Base-by-base conservation (phyloP, 257 asterid species). In the Phtheirospermum japonicum region DNA sequence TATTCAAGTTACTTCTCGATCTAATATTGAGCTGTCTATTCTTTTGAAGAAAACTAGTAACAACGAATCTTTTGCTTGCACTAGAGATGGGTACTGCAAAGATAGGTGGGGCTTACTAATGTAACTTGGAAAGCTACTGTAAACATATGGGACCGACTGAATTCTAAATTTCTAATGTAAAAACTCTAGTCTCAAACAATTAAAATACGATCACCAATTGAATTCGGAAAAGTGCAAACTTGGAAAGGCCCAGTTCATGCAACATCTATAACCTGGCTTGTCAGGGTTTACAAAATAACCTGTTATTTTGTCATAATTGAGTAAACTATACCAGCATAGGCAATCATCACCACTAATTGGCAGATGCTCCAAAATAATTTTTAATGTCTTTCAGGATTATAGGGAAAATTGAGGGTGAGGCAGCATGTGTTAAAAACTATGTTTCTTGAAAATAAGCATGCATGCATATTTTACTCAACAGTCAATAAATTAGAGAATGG, bases 301-400 rank as follows among this genome's bases (percentile, higher is more conserved):
- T 42, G 48, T 42, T 13, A 42, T 42, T 42, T 42, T 42, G 48
- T 42, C 48, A 42, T 42, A 42, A n/a, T 42, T 42, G 48, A 42
- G 13, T 11, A 42, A 42, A 42, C 2, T 42, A 42, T 2, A 9
- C 16, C n/a, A n/a, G n/a, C n/a, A n/a, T n/a, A n/a, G n/a, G n/a
- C n/a, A n/a, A n/a, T n/a, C n/a, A n/a, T n/a, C n/a, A n/a, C n/a
- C n/a, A n/a, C n/a, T n/a, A n/a, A n/a, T n/a, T n/a, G n/a, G n/a
- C n/a, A n/a, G n/a, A n/a, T n/a, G n/a, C n/a, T 23, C 28, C 28
- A 23, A 23, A 23, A 1, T 3, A 12, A n/a, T 43, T 43, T 17
- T 1, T 11, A 43, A 43, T 43, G 18, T 14, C 19, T 43, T 43
- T 43, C 14, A 43, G 12, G 18, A 43, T 43, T 13, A 0, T 23